Base-by-base conservation (phyloP, 345 rosid genomes). In the Arabidopsis suecica region DNA sequence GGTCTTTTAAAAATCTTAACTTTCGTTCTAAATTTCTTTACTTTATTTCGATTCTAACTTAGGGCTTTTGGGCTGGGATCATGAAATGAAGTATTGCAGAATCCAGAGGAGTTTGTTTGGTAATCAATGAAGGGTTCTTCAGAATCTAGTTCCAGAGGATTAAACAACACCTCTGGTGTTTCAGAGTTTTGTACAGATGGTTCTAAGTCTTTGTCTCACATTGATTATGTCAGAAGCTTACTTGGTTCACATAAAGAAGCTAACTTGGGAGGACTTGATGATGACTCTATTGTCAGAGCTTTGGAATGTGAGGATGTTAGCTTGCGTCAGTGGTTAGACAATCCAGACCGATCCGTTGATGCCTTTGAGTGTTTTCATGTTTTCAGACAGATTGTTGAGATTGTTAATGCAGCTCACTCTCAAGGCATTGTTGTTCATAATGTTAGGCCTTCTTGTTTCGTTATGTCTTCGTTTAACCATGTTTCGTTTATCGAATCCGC, bases 321-420 rank as follows among this genome's bases (percentile, higher is more conserved):
- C 82, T 83, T 93, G 84, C 88, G 98, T 78, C 93, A 89, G 34
- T 93, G 98, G 98, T 72, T 93, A 85, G 97, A 91, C 78, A 88
- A 85, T 74, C 90, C 91, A 0, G 86, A 88, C 49, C 74, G 97
- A 33, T 50, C 84, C 11, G 84, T 89, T 14, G 96, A 89, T 82
- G 85, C 84, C 37, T 85, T 82, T 59, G 91, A 89, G 80, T 91
- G 98, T 77, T 85, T 89, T 86, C 97, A 91, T 76, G 82, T 93
- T 81, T 93, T 93, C 73, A 86, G 87, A 78, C 96, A 93, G 82
- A 81, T 91, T 37, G 93, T 87, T 66, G 98, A 85, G 81, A 85
- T 88, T 76, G 93, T 93, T 33, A 84, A 87, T 81, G 80, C 75
- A 37, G 96, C 96, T 61, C 97, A 91, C 80, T 88, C 93, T 34